phyloP scores from a whole-genome alignment of 805 yeast species.

The Teunomyces aglyptinius region DNA sequence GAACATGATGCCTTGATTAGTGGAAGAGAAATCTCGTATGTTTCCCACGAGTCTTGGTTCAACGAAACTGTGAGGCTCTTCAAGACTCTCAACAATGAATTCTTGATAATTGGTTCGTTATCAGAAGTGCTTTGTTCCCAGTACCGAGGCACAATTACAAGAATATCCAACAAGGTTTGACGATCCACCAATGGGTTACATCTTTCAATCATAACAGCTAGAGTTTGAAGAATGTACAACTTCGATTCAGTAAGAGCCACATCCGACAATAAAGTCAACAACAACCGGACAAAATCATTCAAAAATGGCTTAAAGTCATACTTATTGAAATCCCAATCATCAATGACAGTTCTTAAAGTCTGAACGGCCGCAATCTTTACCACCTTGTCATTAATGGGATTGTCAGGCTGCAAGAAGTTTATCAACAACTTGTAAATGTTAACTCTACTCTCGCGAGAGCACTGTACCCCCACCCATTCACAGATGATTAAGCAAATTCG shows the following conservation, averaged over 20 bases:
- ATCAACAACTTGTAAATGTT: conserved; percentile 58
- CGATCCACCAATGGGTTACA: conserved; percentile 62
- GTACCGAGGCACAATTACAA: conserved; percentile 59
- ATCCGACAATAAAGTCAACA: conserved; percentile 49
- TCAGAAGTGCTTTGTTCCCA: conserved; percentile 60
- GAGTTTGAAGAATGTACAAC: conserved; percentile 64
- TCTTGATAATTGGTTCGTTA: conserved; percentile 38
- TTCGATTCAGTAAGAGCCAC: conserved; percentile 72
- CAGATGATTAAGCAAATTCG: conserved; percentile 72
- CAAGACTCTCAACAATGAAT: conserved; percentile 49
- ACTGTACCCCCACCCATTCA: conserved; percentile 76
- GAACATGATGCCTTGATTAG: conserved; percentile 65
- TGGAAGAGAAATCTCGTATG: conserved; percentile 61
- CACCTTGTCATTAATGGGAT: conserved; percentile 65
- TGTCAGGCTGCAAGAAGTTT: conserved; percentile 45
- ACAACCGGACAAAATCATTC: conserved; percentile 46
- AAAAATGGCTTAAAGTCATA: conserved; percentile 65
- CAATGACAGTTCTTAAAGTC: conserved; percentile 64
- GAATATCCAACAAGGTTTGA: conserved; percentile 48
- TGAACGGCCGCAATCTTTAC: conserved; percentile 74
- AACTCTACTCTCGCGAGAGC: conserved; percentile 56
- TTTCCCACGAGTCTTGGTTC: conserved; percentile 47
- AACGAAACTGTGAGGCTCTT: conserved; percentile 56
- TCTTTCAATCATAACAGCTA: conserved; percentile 60
- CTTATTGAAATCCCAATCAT: conserved; percentile 85